These are phyloP conservation scores for Hypoxylon rickii DNA, from an alignment of 495 filamentous ascomycete genomes.

Conservation along the genomic window DNA sequence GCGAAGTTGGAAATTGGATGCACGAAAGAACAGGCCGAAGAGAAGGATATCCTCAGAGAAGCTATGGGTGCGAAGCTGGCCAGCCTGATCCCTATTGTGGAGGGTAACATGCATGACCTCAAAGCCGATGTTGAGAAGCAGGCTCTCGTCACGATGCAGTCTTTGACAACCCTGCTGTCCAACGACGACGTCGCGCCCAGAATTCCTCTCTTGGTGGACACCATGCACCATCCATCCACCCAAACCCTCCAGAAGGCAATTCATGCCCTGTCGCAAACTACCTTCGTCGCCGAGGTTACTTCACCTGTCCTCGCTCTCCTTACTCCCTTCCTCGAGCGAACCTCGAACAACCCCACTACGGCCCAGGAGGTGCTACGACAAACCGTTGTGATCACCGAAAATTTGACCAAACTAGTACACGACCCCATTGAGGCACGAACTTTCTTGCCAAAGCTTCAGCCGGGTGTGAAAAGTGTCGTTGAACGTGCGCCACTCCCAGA, in stretches of 20 bases:
- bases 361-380: slow-evolving; percentile 94
- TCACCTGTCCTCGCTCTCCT: slow-evolving; percentile 98
- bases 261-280: slow-evolving; percentile 96
- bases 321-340: slow-evolving; percentile 91
- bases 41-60: slow-evolving; percentile 87
- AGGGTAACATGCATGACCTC: slow-evolving; percentile 94
- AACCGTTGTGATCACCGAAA: slow-evolving; percentile 97
- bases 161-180: slow-evolving; percentile 84
- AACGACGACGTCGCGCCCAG: slow-evolving; percentile 96
- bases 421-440: slow-evolving; percentile 94
- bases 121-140: slow-evolving; percentile 90
- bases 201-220: slow-evolving; percentile 90
- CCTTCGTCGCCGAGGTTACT: slow-evolving; percentile 94
- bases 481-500: slow-evolving; percentile 91
- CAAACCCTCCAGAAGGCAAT: slow-evolving; percentile 92
- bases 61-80: slow-evolving; percentile 92
- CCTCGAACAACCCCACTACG: slow-evolving; percentile 86
- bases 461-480: slow-evolving; percentile 87
- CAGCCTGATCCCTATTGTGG: slow-evolving; percentile 86
- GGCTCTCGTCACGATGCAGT: slow-evolving; percentile 86
- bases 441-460: slow-evolving; percentile 94
- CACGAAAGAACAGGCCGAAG: slow-evolving; percentile 75
- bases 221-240: slow-evolving; percentile 92
- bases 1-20: slow-evolving; percentile 80
- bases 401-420: slow-evolving; percentile 97